Evolutionary conservation across 2,329 filamentous ascomycete genomes (phyloP).

Genomic region (Clarireedia paspali): DNA sequence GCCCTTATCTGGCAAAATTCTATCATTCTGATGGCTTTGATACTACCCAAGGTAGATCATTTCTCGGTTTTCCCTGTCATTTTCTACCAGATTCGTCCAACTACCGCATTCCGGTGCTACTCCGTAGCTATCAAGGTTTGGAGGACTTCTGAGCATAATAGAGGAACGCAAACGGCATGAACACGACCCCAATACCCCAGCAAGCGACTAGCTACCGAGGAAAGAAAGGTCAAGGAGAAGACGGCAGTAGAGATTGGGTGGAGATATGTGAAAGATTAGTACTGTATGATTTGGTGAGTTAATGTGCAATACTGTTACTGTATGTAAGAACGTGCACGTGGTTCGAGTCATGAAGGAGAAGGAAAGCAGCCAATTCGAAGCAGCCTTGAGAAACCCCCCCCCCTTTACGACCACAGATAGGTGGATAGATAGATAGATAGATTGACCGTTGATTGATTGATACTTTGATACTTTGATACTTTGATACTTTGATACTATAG

Average conservation of each 20-base stretch:
- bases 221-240: too few relatives aligned
- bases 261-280: too few relatives aligned
- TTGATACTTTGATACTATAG: not conserved
- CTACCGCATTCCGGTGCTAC: not conserved
- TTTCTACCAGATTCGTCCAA: not conserved
- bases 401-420: not conserved
- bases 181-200: too few relatives aligned
- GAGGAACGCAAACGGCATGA: too few relatives aligned
- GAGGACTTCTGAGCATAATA: too few relatives aligned
- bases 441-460: not conserved
- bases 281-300: too few relatives aligned
- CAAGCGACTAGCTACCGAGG: too few relatives aligned
- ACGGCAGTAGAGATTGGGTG: too few relatives aligned
- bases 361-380: not conserved
- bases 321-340: conserved; percentile 2
- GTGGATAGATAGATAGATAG: not conserved
- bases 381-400: not conserved
- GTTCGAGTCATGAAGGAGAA: conserved; percentile 1
- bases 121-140: not conserved
- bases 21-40: too few relatives aligned
- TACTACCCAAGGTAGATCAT: too few relatives aligned
- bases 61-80: not conserved
- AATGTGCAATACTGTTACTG: not conserved
- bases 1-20: too few relatives aligned
- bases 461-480: not conserved